A percentile compares a stretch with the other conserved stretches of the same genome.
phyloP scores from a whole-genome alignment of 805 yeast genomes.

The Wickerhamiella sorbophila region DNA sequence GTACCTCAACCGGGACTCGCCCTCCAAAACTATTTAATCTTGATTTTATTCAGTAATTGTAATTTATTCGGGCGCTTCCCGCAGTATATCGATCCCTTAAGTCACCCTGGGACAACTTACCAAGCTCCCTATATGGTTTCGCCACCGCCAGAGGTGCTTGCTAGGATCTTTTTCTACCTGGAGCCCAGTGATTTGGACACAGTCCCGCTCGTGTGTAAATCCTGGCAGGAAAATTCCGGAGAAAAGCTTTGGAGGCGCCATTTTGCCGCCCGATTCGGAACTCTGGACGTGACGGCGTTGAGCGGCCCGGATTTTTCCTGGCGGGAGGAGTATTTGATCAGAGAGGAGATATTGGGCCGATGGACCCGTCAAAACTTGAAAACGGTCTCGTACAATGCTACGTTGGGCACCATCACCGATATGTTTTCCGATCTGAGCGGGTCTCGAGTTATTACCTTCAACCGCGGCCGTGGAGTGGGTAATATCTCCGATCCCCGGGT shows the following conservation, averaged over 20 bases:
- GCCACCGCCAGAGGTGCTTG: conserved; percentile 18
- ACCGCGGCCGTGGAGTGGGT: conserved; percentile 18
- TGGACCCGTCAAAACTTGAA: conserved; percentile 20
- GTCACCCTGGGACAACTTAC: background rate
- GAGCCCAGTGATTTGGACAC: conserved; percentile 18
- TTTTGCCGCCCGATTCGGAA: conserved; percentile 17
- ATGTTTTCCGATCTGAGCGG: conserved; percentile 17
- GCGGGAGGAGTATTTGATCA: conserved; percentile 20
- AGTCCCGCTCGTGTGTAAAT: conserved; percentile 19
- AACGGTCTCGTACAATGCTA: conserved; percentile 16
- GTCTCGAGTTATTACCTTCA: conserved; percentile 15
- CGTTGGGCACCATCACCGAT: conserved; percentile 14
- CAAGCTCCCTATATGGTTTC: background rate
- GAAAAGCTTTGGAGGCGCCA: conserved; percentile 22
- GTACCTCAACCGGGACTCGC: conserved; percentile 2
- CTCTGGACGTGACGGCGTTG: conserved; percentile 16
- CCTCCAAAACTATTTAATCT: background rate
- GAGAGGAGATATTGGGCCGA: conserved; percentile 17
- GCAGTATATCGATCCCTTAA: background rate
- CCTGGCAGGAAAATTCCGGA: conserved; percentile 20
- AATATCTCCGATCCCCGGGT: conserved; percentile 20
- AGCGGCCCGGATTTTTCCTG: conserved; percentile 14
- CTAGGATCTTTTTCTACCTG: conserved; percentile 16
- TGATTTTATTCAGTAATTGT: background rate
- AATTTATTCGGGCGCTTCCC: background rate